Base-by-base conservation (phyloP, 352 stramenopile genomes). In the Thraustotheca clavata region DNA sequence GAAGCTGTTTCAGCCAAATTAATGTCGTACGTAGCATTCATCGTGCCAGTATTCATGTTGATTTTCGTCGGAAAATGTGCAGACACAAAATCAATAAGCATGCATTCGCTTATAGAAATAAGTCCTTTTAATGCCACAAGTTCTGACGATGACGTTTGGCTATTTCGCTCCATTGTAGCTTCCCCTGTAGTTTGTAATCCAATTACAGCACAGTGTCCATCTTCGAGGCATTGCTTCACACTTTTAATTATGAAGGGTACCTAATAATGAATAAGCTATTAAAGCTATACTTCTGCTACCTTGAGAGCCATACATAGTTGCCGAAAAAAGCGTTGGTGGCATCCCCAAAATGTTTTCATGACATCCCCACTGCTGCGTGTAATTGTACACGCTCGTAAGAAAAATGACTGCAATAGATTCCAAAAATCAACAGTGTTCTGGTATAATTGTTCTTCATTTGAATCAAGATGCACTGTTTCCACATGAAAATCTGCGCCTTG, bases 111-210 rank as follows among this genome's bases (percentile, higher is more conserved):
- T 1, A 65, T 40, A 8, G 57, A 65, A 12, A 65, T 31, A 4
- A 65, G 31, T 18, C 31, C 24, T 9, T 14, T 24, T 31, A 31
- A 14, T 11, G 22, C 27, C 27, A 24, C 8, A n/a, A 32, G 41
- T 39, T 38, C n/a, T n/a, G 57, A 57, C 31, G 52, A 36, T 16
- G 46, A 48, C 69, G 52, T 27, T 73, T 24, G 11, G 49, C 5
- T 18, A 67, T 57, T n/a, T 57, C 70, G 57, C 24, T 83, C 67
- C 59, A 81, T 74, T 14, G 69, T 67, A 18, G 77, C 71, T 50
- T 88, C 75, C 49, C 79, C 78, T 18, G 79, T 91, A 12, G 74
- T 76, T 70, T 91, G 83, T 14, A 93, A 69, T 36, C 83, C 83
- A 62, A 93, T 83, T 2, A 93, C 73, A 29, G 87, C 74, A 55